Evolutionary conservation across 495 filamentous ascomycete genomes (phyloP).

Genomic region (Schizothecium vesticola): DNA sequence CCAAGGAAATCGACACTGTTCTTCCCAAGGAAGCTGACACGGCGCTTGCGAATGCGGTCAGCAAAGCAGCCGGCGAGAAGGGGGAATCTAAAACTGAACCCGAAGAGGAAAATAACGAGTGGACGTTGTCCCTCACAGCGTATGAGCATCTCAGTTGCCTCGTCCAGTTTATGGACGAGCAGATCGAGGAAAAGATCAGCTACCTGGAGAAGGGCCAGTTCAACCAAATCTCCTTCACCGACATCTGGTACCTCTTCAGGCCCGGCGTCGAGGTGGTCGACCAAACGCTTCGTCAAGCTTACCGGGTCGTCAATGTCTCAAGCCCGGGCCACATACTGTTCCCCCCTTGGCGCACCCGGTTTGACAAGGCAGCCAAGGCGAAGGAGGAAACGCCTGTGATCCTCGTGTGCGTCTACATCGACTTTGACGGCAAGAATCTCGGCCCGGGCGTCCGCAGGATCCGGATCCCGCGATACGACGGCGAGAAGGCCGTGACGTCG

Average conservation of each 20-base stretch:
- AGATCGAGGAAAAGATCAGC: constrained; percentile 18
- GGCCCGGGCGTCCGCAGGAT: constrained; percentile 32
- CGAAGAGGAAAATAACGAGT: too few relatives aligned
- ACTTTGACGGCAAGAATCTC: constrained; percentile 38
- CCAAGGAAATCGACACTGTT: too few relatives aligned
- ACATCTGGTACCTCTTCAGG: constrained; percentile 40
- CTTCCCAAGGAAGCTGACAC: too few relatives aligned
- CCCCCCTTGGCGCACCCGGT: constrained; percentile 8
- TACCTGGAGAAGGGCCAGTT: constrained; percentile 9
- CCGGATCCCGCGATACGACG: constrained; percentile 30
- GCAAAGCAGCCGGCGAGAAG: too few relatives aligned
- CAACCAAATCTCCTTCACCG: constrained; percentile 31
- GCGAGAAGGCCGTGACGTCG: constrained; percentile 28
- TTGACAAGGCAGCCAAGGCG: neutral
- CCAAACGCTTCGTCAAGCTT: constrained; percentile 21
- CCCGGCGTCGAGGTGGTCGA: constrained; percentile 32
- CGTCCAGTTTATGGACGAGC: constrained; percentile 26
- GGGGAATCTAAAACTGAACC: too few relatives aligned
- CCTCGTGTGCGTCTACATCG: constrained; percentile 34
- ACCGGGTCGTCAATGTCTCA: constrained; percentile 22
- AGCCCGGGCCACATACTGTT: constrained; percentile 19
- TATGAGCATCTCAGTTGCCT: constrained; percentile 26
- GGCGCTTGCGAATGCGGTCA: too few relatives aligned
- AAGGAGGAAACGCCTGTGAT: constrained; percentile 1
- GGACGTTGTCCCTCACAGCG: too few relatives aligned